phyloP scores from a whole-genome alignment of 2,329 filamentous ascomycete species.

The Colletotrichum eremochloae region DNA sequence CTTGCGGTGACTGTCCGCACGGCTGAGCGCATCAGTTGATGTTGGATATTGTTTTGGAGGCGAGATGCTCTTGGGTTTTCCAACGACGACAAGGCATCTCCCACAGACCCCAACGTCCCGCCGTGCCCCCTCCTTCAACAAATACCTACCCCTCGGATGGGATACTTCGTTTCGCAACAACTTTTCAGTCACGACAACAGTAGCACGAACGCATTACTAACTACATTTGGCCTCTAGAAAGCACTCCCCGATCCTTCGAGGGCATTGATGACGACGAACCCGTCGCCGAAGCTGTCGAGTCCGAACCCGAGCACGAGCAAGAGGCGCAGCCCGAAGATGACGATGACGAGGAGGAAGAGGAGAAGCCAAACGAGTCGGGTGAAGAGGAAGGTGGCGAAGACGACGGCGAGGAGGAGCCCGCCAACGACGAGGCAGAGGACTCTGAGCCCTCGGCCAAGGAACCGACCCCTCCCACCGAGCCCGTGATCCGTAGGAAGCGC shows the following conservation, averaged over 20 bases:
- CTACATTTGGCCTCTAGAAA: conserved; percentile 50
- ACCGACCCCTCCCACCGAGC: conserved; percentile 66
- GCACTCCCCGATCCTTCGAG: conserved; percentile 57
- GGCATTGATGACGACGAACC: conserved; percentile 56
- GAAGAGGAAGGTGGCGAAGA: conserved; percentile 65
- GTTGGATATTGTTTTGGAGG: conserved; percentile 32
- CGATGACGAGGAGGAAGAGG: conserved; percentile 61
- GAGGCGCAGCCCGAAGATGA: conserved; percentile 47
- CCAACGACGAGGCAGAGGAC: conserved; percentile 58
- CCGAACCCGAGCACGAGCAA: conserved; percentile 45
- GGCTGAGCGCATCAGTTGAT: conserved; percentile 43
- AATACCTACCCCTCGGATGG: neutral
- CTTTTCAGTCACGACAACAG: no score
- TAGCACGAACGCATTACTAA: neutral
- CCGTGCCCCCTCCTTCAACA: conserved; percentile 21
- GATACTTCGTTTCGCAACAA: neutral
- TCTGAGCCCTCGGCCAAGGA: conserved; percentile 61
- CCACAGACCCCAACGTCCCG: neutral
- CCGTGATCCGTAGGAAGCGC: conserved; percentile 79
- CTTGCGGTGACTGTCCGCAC: conserved; percentile 31
- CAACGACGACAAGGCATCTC: neutral
- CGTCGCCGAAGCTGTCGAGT: conserved; percentile 52
- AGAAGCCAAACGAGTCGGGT: conserved; percentile 53
- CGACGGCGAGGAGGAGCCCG: conserved; percentile 64
- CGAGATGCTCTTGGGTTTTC: no score